Evolutionary conservation across 345 rosid genomes (phyloP), one percentile per base, ranked within the genome.

Genomic region (Murraya paniculata): DNA sequence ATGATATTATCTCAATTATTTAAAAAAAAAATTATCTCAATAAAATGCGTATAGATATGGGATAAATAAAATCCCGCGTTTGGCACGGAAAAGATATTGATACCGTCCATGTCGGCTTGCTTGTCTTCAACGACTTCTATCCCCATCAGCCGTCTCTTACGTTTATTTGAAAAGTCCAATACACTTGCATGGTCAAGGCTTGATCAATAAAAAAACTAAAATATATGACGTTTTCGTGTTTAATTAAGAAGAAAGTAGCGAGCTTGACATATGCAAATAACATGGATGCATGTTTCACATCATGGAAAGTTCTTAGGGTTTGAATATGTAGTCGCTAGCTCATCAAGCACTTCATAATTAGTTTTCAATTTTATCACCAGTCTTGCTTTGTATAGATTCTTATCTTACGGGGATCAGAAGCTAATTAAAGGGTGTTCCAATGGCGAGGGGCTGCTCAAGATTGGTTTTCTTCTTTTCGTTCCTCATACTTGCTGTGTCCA

Each of bases 361-460:
- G 57, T 53, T 53, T 53, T 53, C 57, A 5, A 53, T 33, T 48
- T 0, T 2, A 1, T 65, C 68, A 9, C 1, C 7, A 45, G 30
- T 31, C 48, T 24, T 41, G 57, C 22, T 39, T 45, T 24, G 8
- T 16, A 36, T 9, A 68, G 8, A 24, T 68, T 41, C 25, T 69
- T 1, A 6, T 25, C 14, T 60, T 60, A 27, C 2, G 35, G 22
- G 22, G 19, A 14, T 5, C 22, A 18, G 61, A 62, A 2, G 16
- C 48, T 41, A 41, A 62, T 30, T 14, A 9, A 7, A 61, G 27
- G 2, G 14, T 30, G 33, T 53, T 0, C 11, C 48, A 65, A 75
- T 71, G 81, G 72, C 30, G 16, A 71, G 50, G 53, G 70, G 64
- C 9, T 25, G 13, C 55, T 73, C 78, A 9, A 41, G 28, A 3